A percentile compares a stretch with the other conserved stretches of the same genome.
phyloP scores from a whole-genome alignment of 345 rosid species.

The Barbarea vulgaris region DNA sequence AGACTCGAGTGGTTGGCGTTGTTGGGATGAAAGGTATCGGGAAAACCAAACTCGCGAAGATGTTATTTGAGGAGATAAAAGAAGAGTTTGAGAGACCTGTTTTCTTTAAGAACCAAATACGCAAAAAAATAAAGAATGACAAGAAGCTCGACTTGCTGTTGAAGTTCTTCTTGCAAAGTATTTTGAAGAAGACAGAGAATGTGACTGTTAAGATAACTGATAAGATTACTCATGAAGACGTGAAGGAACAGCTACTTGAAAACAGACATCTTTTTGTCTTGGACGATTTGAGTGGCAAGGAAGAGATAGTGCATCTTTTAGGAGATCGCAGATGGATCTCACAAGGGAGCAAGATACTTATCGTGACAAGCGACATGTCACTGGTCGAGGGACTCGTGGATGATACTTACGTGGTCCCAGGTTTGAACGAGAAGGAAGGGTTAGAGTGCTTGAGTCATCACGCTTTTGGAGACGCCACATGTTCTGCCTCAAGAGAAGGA shows the following conservation, averaged over 20 bases:
- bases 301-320: no score
- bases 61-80: not conserved
- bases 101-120: not conserved
- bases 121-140: not conserved
- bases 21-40: constrained; percentile 10
- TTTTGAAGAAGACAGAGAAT: not conserved
- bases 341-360: no score
- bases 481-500: not conserved
- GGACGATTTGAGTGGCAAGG: not conserved
- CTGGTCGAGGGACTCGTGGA: constrained; percentile 5
- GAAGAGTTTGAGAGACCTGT: not conserved
- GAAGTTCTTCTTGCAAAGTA: not conserved
- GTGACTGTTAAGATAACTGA: not conserved
- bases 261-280: not conserved
- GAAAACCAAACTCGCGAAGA: not conserved
- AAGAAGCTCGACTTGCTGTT: not conserved
- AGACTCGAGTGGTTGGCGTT: not conserved
- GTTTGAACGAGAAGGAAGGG: constrained; percentile 18
- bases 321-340: no score
- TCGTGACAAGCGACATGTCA: no score
- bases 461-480: constrained; percentile 11
- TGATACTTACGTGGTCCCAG: constrained; percentile 23
- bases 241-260: not conserved
- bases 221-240: not conserved
- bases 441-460: constrained; percentile 10